Percentiles rank a stretch among this genome's conserved stretches.
Evolutionary conservation across 2,329 filamentous ascomycete species (phyloP).

Genomic region (Colletotrichum godetiae): DNA sequence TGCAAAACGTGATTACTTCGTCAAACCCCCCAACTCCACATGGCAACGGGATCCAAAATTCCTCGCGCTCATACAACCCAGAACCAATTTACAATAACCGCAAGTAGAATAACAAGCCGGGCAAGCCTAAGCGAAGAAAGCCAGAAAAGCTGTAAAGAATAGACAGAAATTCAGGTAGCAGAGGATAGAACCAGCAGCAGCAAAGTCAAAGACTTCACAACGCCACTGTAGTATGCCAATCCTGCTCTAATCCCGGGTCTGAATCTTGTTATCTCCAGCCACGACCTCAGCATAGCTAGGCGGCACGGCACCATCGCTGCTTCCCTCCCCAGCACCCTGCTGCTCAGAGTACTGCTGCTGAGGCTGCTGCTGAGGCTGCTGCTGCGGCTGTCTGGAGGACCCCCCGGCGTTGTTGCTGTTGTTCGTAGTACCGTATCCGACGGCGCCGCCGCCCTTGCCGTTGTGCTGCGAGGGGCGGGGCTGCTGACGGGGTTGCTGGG

Average conservation of each 20-base stretch:
- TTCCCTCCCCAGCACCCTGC: slow-evolving; percentile 51
- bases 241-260: slow-evolving; percentile 67
- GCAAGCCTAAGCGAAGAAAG: neutral
- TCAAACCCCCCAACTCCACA: slow-evolving; percentile 6
- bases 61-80: neutral
- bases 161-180: neutral
- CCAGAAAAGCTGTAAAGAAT: too few species aligned
- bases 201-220: neutral
- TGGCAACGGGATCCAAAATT: neutral
- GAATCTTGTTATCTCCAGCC: slow-evolving; percentile 87
- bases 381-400: slow-evolving; percentile 27
- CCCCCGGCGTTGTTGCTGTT: slow-evolving; percentile 41
- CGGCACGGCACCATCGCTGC: slow-evolving; percentile 66
- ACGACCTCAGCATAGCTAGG: slow-evolving; percentile 93
- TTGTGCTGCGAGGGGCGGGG: slow-evolving; percentile 46
- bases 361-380: slow-evolving; percentile 43
- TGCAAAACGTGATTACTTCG: slow-evolving; percentile 21
- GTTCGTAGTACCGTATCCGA: slow-evolving; percentile 60
- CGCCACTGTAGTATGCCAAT: neutral
- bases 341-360: slow-evolving; percentile 38
- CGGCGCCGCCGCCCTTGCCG: slow-evolving; percentile 36
- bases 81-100: slow-evolving; percentile 6
- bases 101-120: neutral
- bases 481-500: slow-evolving; percentile 44
- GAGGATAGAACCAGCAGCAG: neutral